Evolutionary conservation across 495 filamentous ascomycete genomes (phyloP).

Genomic region (Talaromyces ruber): DNA sequence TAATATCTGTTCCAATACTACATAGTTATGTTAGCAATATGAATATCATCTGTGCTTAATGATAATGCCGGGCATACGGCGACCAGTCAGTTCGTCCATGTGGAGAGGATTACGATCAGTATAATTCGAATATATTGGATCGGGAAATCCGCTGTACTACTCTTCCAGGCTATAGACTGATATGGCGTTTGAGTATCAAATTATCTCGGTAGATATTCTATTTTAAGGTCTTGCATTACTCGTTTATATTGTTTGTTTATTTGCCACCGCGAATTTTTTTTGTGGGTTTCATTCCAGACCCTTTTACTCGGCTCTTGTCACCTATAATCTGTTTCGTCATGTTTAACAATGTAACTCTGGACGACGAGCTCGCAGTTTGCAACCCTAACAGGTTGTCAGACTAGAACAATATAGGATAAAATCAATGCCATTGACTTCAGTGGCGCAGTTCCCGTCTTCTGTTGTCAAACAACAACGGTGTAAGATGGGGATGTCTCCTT

Average conservation of each 20-base stretch:
- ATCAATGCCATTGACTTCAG: not conserved
- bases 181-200: not conserved
- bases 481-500: not conserved
- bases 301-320: not conserved
- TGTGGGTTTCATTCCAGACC: not conserved
- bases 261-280: not conserved
- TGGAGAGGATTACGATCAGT: not conserved
- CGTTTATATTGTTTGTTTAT: not conserved
- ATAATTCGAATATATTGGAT: not conserved
- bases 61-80: not conserved
- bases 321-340: not conserved
- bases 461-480: not conserved
- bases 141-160: not conserved
- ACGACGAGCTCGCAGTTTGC: not conserved
- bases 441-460: not conserved
- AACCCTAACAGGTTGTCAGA: not conserved
- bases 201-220: not conserved
- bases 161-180: not conserved
- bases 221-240: not conserved
- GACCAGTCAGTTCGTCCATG: not conserved
- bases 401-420: not conserved
- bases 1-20: not conserved
- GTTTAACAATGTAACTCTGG: not conserved
- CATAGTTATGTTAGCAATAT: not conserved
- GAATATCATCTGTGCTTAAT: not conserved